phyloP scores from a whole-genome alignment of 495 filamentous ascomycete genomes.

The Aspergillus cavernicola region DNA sequence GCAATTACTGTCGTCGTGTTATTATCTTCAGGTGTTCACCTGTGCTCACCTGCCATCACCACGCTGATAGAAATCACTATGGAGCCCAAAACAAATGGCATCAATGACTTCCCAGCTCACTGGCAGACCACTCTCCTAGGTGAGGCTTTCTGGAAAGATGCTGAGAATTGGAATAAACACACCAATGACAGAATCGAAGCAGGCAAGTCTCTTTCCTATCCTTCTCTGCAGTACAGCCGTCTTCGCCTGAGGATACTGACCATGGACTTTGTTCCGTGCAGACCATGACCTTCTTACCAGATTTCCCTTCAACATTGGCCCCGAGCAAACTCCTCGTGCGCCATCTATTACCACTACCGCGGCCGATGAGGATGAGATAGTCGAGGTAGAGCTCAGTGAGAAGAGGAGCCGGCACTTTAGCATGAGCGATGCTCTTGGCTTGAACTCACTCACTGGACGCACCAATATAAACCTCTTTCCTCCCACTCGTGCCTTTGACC shows the following conservation, averaged over 20 bases:
- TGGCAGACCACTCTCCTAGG: conserved; percentile 32
- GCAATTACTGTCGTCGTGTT: background rate
- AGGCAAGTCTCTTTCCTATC: conserved; percentile 7
- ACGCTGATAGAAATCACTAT: background rate
- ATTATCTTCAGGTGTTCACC: background rate
- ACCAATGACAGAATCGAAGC: conserved; percentile 19
- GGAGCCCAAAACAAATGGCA: conserved; percentile 10
- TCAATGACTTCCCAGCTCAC: conserved; percentile 27
- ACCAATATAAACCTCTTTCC: conserved; percentile 1
- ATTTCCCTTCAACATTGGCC: conserved; percentile 31
- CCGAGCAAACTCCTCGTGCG: conserved; percentile 12
- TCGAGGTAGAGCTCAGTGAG: background rate
- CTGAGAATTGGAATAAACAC: conserved; percentile 15
- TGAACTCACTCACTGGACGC: background rate
- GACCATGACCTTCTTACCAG: conserved; percentile 22
- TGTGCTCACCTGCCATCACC: background rate
- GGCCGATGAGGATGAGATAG: conserved; percentile 1
- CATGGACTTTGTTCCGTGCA: background rate
- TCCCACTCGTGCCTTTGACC: background rate
- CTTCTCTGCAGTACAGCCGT: background rate
- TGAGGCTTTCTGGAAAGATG: conserved; percentile 30
- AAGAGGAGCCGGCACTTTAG: conserved; percentile 24
- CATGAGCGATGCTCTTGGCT: conserved; percentile 23
- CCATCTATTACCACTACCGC: background rate
- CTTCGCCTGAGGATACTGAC: background rate